These are phyloP conservation scores for Nymphaea colorata DNA, from an alignment of 164 flowering plant genomes.

Conservation along the genomic window DNA sequence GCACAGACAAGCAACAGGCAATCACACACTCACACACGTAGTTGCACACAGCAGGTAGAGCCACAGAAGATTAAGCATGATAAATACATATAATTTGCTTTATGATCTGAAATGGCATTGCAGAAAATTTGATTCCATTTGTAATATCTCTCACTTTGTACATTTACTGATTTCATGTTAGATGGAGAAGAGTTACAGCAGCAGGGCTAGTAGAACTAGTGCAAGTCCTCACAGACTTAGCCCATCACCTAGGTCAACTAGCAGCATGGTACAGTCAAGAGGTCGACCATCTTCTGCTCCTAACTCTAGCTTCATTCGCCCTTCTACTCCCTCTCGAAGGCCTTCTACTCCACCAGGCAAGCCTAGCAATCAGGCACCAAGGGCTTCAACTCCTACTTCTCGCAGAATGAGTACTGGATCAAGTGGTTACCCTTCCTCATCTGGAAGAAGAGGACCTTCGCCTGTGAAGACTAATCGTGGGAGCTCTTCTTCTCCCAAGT, in stretches of 20 bases:
- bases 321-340: conserved; percentile 49
- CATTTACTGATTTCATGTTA: not conserved
- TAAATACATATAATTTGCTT: not conserved
- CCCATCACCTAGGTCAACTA: conserved; percentile 73
- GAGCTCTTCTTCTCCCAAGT: conserved; percentile 83
- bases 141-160: not conserved
- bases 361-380: conserved; percentile 43
- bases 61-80: not conserved
- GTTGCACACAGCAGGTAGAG: not conserved
- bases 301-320: conserved; percentile 35
- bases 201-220: conserved; percentile 58
- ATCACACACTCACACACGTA: too few species aligned
- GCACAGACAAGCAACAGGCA: not conserved
- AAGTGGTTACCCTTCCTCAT: conserved; percentile 24
- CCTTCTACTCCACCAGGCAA: conserved; percentile 71
- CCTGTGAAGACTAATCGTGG: conserved; percentile 63
- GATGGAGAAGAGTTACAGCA: conserved; percentile 48
- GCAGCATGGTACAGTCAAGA: conserved; percentile 33
- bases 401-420: conserved; percentile 65
- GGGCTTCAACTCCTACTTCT: conserved; percentile 67
- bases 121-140: not conserved
- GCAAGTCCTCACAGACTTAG: conserved; percentile 85
- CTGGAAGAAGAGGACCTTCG: conserved; percentile 56
- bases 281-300: conserved; percentile 69
- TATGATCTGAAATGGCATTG: not conserved